Base-by-base conservation (phyloP, 2,329 filamentous ascomycete genomes). In the Penicillium concentricum region DNA sequence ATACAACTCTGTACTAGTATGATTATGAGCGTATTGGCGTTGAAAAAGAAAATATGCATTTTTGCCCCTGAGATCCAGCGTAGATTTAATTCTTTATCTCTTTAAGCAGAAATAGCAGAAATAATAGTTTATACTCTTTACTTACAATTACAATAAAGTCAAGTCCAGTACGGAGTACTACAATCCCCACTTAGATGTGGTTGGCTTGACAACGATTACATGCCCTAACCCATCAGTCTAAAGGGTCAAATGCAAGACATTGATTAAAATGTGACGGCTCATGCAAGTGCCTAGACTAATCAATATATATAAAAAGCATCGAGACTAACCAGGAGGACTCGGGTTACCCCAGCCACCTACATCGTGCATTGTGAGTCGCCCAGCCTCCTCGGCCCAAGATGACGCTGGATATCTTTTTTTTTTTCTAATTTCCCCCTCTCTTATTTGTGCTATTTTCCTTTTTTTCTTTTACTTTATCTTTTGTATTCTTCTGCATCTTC, bases 281-380 rank as follows among this genome's bases (percentile, higher is more conserved):
- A 34, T 48, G 56, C 53, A 54, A 57, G 54, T 47, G 44, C 49
- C 45, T 35, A 46, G 20, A 56, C 28, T 35, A 47, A 55, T 45
- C 20, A 55, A 44, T 58, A 47, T 58, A 47, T 16, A 39, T 10
- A 15, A 30, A 52, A 46, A 32, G 13, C 1, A 41, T 45, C 54
- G 20, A 32, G 48, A 15, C 26, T 16, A 42, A 12, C 22, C 34
- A 18, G 41, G 9, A 15, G 28, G 54, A 46, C 42, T 37, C 43
- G 24, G 34, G 58, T 56, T 59, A 61, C 65, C 69, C 70, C 64
- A 72, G 70, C 70, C 70, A 68, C 70, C 68, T 54, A 59, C 51
- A 63, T 59, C 37, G 30, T 45, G 32, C 44, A 42, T 44, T 45
- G 43, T 67, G 56, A 69, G 61, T 70, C 62, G 69, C 64, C 70